Conservation (phyloP, 305 asterid species). For the Solanum aculeatissimum region DNA sequence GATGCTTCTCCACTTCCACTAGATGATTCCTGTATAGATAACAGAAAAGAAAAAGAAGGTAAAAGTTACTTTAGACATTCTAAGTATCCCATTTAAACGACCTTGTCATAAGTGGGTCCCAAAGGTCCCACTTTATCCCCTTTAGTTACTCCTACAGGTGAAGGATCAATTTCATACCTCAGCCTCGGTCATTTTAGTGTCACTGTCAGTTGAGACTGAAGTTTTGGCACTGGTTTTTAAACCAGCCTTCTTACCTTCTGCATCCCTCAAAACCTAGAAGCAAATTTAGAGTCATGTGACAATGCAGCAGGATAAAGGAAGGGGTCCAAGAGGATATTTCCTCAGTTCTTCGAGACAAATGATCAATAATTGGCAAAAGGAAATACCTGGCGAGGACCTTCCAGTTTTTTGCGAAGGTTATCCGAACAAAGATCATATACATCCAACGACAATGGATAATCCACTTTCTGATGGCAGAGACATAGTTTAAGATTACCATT, state of each 20-base stretch:
- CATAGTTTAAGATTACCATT: background rate
- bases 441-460: constrained; percentile 87
- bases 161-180: constrained; percentile 42
- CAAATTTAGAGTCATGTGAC: constrained; percentile 1
- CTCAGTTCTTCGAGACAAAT: background rate
- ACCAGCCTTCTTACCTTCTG: constrained; percentile 87
- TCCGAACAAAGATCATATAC: constrained; percentile 93
- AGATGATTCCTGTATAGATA: constrained; percentile 58
- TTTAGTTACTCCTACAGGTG: background rate
- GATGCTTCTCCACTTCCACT: constrained; percentile 49
- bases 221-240: constrained; percentile 53
- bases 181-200: constrained; percentile 77
- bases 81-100: background rate
- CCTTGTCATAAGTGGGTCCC: background rate
- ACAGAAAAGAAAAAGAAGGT: background rate
- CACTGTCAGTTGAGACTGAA: constrained; percentile 42
- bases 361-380: constrained; percentile 3
- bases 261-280: constrained; percentile 76
- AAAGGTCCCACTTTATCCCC: background rate
- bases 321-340: background rate
- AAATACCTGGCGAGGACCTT: constrained; percentile 81
- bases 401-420: constrained; percentile 70
- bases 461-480: constrained; percentile 59
- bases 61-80: background rate
- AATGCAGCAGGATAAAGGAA: background rate